A percentile compares a stretch with the other conserved stretches of the same genome.
phyloP scores from a whole-genome alignment of 768 basidiomycete species.

The Russula earlei region DNA sequence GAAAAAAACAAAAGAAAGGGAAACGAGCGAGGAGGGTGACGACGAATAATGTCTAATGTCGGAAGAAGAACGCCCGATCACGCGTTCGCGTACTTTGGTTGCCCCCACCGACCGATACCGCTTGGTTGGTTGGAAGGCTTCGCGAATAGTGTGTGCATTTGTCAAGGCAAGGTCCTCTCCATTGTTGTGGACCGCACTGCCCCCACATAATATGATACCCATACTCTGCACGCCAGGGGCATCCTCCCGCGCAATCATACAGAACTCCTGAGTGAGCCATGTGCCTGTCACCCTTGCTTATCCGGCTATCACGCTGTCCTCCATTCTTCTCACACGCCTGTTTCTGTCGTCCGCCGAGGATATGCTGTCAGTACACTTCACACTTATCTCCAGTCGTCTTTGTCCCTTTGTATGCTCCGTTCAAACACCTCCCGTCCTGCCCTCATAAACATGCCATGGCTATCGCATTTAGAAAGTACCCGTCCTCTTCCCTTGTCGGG shows the following conservation, averaged over 20 bases:
- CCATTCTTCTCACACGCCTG: constrained; percentile 1
- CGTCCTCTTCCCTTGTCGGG: neutral
- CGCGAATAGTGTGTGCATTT: neutral
- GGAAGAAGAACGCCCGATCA: constrained; percentile 16
- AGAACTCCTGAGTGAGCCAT: no score
- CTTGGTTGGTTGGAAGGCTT: neutral
- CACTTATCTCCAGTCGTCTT: neutral
- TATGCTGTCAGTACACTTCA: constrained; percentile 12
- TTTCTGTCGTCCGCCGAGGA: constrained; percentile 9
- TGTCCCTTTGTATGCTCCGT: no score
- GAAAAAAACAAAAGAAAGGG: neutral
- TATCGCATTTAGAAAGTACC: neutral
- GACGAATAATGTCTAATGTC: constrained; percentile 4
- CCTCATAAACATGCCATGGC: no score
- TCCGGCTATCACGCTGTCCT: constrained; percentile 12
- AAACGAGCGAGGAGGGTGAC: neutral
- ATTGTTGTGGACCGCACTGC: neutral
- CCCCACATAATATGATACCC: neutral
- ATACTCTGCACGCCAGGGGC: no score
- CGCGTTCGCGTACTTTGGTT: constrained; percentile 2
- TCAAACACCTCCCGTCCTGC: no score
- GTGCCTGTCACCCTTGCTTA: neutral
- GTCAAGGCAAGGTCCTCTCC: no score
- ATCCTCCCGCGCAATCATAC: no score
- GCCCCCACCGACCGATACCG: neutral